Base-by-base conservation (phyloP, 2,329 filamentous ascomycete species). In the Thielaviopsis ethacetica region DNA sequence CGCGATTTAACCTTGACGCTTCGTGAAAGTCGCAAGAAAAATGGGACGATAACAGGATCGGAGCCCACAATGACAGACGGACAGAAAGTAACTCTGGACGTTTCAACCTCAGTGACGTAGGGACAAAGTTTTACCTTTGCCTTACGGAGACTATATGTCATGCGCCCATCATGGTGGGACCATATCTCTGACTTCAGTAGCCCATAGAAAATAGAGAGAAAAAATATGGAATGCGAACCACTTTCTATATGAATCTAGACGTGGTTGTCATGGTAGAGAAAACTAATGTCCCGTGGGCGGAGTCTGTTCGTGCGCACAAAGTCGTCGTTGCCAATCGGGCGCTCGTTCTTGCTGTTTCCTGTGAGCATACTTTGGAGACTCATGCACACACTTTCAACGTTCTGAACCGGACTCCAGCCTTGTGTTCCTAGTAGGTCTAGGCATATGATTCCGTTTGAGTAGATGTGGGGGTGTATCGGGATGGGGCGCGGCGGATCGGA, bases 341-440 rank as follows among this genome's bases (percentile, higher is more conserved):
- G 79, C 72, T 97, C 91, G 66, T 91, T 85, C 73, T 91, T 91
- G 12, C 82, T 85, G 70, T 98, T 98, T 62, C 91, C 90, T 1
- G 93, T 96, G 67, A 98, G 73, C 93, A 98, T 98, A 74, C 89
- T 95, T 73, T 98, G 93, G 58, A 98, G 80, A 71, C 89, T 95
- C 81, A 98, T 93, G 75, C 90, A 96, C 26, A 98, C 84, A 67
- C 87, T 95, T 75, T 97, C 91, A 9, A 96, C 93, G 61, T 91
- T 96, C 69, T 98, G 93, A 0, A 98, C 91, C 0, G 93, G 93
- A 54, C 86, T 93, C 93, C 93, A 98, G 59, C 93, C 93, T 63
- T 89, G 84, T 10, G 80, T 76, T 57, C 89, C 89, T 9, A 98
- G 82, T 1, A 98, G 80, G 66, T 98, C 93, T 54, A 98, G 85